Conservation (phyloP, 208 protist genomes). For the Acanthamoeba rhysodes region DNA sequence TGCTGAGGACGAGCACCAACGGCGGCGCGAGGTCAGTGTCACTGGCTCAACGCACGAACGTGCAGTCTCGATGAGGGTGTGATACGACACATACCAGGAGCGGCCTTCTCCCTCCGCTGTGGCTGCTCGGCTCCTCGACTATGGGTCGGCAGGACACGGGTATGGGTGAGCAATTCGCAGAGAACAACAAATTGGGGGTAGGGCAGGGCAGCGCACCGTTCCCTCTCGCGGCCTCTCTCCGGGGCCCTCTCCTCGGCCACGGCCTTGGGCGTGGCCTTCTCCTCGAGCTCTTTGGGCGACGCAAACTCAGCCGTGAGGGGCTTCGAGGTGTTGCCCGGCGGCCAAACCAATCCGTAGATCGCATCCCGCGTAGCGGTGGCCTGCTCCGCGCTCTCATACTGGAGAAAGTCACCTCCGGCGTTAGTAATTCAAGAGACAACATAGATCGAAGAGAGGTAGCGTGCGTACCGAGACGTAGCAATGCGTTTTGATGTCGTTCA, state of each 20-base stretch:
- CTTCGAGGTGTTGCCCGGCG: slow-evolving; percentile 21
- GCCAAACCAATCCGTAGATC: slow-evolving; percentile 74
- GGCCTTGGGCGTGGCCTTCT: not conserved
- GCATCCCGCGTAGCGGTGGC: slow-evolving; percentile 18
- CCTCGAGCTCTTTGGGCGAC: not conserved
- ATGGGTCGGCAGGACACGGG: not conserved
- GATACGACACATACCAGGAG: not conserved
- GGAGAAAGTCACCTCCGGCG: not conserved
- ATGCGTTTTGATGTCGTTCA: slow-evolving; percentile 78
- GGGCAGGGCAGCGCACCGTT: not conserved
- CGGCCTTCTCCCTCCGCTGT: not conserved
- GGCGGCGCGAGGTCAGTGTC: not conserved
- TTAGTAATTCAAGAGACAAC: not conserved
- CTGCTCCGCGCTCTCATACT: slow-evolving; percentile 73
- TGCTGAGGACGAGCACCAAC: not conserved
- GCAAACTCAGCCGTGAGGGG: slow-evolving; percentile 65
- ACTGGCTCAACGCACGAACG: not conserved
- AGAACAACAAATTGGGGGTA: not conserved
- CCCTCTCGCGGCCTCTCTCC: slow-evolving; percentile 22
- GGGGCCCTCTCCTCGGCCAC: not conserved
- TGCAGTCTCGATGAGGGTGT: not conserved
- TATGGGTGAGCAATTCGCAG: not conserved
- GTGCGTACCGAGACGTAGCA: slow-evolving; percentile 69
- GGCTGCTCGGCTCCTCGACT: not conserved
- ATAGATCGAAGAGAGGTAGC: not conserved